phyloP scores from a whole-genome alignment of 768 basidiomycete species.

The Termitomyces sp. region DNA sequence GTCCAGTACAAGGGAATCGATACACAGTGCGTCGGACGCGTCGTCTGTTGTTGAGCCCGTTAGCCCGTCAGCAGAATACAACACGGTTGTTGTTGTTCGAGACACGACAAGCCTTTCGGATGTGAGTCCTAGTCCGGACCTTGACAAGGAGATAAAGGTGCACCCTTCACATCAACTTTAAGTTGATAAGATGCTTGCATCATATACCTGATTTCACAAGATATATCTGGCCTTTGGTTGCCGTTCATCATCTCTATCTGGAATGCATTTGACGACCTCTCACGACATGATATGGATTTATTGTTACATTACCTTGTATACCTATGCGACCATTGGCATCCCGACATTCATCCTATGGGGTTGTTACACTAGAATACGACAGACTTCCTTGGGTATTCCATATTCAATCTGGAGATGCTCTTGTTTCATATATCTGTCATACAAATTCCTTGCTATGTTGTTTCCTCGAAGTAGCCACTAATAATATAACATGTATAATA shows the following conservation, averaged over 20 bases:
- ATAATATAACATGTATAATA: no score
- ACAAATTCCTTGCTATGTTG: no score
- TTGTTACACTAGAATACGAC: background rate
- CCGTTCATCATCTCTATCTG: background rate
- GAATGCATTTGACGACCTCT: background rate
- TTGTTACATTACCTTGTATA: background rate
- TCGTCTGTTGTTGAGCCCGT: conserved; percentile 59
- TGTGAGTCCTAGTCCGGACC: conserved; percentile 9
- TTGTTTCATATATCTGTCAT: background rate
- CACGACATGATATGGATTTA: conserved; percentile 1
- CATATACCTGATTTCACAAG: background rate
- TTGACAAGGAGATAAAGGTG: conserved; percentile 14
- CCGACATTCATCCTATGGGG: background rate
- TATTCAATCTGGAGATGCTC: background rate
- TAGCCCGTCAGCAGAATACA: conserved; percentile 45
- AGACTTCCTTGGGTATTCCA: background rate
- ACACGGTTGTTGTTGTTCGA: conserved; percentile 24
- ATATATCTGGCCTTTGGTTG: background rate
- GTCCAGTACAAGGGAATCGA: conserved; percentile 33
- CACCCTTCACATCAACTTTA: background rate
- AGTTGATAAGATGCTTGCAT: background rate
- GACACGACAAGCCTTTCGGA: conserved; percentile 28
- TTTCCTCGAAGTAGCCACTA: no score
- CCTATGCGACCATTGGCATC: background rate
- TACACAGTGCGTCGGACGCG: conserved; percentile 53